Evolutionary conservation across 257 asterid genomes (phyloP).

Genomic region (Verbena officinalis): DNA sequence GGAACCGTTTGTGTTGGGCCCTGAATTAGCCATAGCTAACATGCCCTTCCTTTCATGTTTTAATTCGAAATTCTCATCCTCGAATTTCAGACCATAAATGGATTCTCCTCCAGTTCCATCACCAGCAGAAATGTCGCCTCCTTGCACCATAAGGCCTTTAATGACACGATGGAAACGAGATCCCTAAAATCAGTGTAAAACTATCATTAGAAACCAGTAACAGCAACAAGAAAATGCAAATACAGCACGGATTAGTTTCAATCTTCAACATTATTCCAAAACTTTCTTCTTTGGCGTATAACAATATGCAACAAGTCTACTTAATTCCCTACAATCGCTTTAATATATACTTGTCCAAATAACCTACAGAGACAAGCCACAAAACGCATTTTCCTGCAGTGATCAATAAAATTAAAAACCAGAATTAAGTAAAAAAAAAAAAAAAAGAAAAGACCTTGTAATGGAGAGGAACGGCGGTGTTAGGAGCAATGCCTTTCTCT

Average conservation of each 20-base stretch:
- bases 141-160: background rate
- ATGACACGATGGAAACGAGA: slow-evolving; percentile 6
- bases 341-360: background rate
- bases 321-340: background rate
- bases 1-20: background rate
- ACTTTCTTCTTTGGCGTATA: background rate
- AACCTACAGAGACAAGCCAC: background rate
- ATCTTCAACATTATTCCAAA: background rate
- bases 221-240: background rate
- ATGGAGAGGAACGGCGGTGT: background rate
- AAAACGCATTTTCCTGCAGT: background rate
- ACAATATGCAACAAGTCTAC: background rate
- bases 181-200: slow-evolving; percentile 16
- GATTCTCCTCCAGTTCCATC: slow-evolving; percentile 8
- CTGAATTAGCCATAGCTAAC: background rate
- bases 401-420: no score
- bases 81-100: background rate
- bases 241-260: background rate
- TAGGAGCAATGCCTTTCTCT: background rate
- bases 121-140: slow-evolving; percentile 1
- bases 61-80: background rate
- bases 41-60: slow-evolving; percentile 1
- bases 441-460: background rate
- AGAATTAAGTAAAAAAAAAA: background rate
- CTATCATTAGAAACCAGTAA: background rate